These are phyloP conservation scores for Solanum gandarillasii DNA, from an alignment of 257 asterid genomes.

Conservation along the genomic window DNA sequence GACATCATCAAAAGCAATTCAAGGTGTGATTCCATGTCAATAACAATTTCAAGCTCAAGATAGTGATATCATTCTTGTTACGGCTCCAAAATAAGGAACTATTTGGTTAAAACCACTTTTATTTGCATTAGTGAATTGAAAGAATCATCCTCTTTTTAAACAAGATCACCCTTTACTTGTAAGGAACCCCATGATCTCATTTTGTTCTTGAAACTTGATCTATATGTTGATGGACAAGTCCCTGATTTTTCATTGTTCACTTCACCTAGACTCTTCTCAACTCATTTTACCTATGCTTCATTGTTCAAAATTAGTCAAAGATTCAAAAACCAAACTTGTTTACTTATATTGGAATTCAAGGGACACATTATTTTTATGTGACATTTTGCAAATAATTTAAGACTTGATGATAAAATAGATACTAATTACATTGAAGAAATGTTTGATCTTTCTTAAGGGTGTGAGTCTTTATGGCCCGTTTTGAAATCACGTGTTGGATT, in stretches of 20 bases:
- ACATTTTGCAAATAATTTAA: too few relatives aligned
- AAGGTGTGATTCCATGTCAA: slow-evolving; percentile 21
- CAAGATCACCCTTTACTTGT: slow-evolving; percentile 3
- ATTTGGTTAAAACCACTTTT: neutral
- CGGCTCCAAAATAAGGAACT: slow-evolving; percentile 35
- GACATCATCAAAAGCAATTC: slow-evolving; percentile 16
- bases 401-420: too few relatives aligned
- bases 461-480: too few relatives aligned
- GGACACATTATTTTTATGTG: too few relatives aligned
- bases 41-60: slow-evolving; percentile 16
- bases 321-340: neutral
- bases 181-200: slow-evolving; percentile 11
- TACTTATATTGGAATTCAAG: neutral
- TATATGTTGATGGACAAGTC: neutral
- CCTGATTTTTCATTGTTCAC: neutral
- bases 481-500: too few relatives aligned
- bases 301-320: neutral
- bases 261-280: neutral
- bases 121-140: neutral
- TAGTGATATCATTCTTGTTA: slow-evolving; percentile 26
- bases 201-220: neutral
- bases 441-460: too few relatives aligned
- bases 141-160: neutral
- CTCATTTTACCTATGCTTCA: neutral
- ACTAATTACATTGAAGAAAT: too few relatives aligned